These are phyloP conservation scores for Hydnomerulius pinastri DNA, from an alignment of 768 basidiomycete genomes.

Conservation along the genomic window DNA sequence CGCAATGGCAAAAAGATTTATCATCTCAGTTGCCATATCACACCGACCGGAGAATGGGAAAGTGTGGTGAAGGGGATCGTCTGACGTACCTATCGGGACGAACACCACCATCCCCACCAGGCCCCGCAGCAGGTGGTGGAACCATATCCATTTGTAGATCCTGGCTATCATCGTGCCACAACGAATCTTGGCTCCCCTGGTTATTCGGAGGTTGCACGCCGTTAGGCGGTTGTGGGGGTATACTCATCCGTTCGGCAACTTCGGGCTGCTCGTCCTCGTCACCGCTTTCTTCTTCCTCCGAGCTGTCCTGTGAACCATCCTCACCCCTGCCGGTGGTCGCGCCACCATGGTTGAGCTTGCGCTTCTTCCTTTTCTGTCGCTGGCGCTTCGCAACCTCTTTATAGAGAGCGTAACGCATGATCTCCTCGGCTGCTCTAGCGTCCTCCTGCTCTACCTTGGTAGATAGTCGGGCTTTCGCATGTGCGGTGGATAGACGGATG, in stretches of 20 bases:
- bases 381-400: constrained; percentile 90
- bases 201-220: constrained; percentile 26
- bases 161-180: constrained; percentile 70
- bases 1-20: background rate
- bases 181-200: constrained; percentile 49
- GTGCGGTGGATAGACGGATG: constrained; percentile 96
- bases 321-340: constrained; percentile 54
- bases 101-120: constrained; percentile 45
- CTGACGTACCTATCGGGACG: constrained; percentile 58
- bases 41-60: background rate
- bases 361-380: constrained; percentile 70
- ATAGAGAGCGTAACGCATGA: constrained; percentile 96
- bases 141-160: constrained; percentile 63
- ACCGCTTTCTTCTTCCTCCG: constrained; percentile 49
- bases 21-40: background rate
- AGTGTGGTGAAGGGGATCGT: background rate
- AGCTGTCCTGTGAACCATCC: constrained; percentile 39
- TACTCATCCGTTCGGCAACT: constrained; percentile 50
- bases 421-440: constrained; percentile 88
- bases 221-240: constrained; percentile 38
- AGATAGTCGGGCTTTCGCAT: constrained; percentile 94
- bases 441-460: constrained; percentile 81
- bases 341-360: constrained; percentile 77
- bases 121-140: constrained; percentile 37
- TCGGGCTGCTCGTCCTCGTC: constrained; percentile 42